These are phyloP conservation scores for Vigna reflexopilosa DNA, from an alignment of 306 rosid species.

Conservation along the genomic window DNA sequence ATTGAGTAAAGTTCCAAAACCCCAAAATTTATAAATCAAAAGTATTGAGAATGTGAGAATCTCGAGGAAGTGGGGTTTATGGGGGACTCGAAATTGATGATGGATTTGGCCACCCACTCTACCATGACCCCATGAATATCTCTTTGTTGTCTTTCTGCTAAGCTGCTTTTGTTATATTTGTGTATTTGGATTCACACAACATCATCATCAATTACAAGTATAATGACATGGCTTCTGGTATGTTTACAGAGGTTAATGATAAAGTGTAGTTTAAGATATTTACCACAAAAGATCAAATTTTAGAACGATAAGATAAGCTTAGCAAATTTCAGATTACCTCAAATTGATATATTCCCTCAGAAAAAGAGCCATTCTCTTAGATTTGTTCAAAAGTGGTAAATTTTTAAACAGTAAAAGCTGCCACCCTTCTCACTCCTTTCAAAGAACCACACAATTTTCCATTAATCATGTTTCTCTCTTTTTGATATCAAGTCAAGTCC, in stretches of 20 bases:
- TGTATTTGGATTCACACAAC: not conserved
- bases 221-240: not conserved
- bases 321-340: not conserved
- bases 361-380: conserved; percentile 62
- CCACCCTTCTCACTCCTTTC: conserved; percentile 40
- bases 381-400: conserved; percentile 59
- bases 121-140: conserved; percentile 45
- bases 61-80: conserved; percentile 56
- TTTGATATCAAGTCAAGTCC: conserved; percentile 35
- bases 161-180: not conserved
- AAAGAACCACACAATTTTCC: conserved; percentile 44
- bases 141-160: conserved; percentile 35
- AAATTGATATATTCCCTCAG: conserved; percentile 44
- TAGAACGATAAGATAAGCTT: conserved; percentile 22
- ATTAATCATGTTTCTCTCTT: conserved; percentile 45
- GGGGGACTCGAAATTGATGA: conserved; percentile 59
- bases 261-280: too few relatives aligned
- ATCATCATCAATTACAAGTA: too few relatives aligned
- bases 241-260: too few relatives aligned
- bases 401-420: conserved; percentile 86
- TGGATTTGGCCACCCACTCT: conserved; percentile 81
- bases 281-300: too few relatives aligned
- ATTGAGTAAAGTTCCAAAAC: conserved; percentile 61
- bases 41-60: conserved; percentile 78
- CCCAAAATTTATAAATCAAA: conserved; percentile 32